These are phyloP conservation scores for Pyrenopolyporus hunteri DNA, from an alignment of 495 filamentous ascomycete species.

Conservation along the genomic window DNA sequence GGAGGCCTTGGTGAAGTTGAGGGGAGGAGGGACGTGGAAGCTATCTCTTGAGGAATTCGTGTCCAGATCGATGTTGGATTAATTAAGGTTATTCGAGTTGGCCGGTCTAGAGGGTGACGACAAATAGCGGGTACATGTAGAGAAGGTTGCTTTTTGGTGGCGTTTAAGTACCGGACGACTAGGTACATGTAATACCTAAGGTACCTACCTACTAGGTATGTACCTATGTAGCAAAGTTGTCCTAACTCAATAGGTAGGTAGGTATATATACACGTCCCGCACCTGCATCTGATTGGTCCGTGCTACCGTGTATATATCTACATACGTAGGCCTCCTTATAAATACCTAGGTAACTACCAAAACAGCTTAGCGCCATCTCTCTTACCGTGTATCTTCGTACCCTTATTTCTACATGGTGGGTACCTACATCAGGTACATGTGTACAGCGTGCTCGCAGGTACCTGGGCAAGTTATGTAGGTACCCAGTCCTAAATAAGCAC, in stretches of 20 bases:
- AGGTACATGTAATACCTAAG: background rate
- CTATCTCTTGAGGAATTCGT: conserved; percentile 22
- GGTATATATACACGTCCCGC: background rate
- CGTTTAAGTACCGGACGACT: conserved; percentile 2
- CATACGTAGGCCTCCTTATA: background rate
- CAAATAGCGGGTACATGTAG: conserved; percentile 8
- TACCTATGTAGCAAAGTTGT: too few species aligned
- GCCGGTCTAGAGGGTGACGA: conserved; percentile 18
- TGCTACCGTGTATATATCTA: background rate
- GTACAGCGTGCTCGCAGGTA: too few species aligned
- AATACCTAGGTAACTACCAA: background rate
- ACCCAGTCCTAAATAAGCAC: too few species aligned
- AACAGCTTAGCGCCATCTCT: too few species aligned
- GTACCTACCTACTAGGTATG: background rate
- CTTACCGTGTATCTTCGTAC: too few species aligned
- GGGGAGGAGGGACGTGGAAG: too few species aligned
- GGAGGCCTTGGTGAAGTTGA: background rate
- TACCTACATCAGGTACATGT: too few species aligned
- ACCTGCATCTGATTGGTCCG: too few species aligned
- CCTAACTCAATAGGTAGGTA: background rate
- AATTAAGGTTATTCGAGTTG: background rate
- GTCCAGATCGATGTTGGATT: conserved; percentile 18
- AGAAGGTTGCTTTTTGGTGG: background rate
- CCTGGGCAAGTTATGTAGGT: too few species aligned
- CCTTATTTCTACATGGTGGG: too few species aligned